Conservation (phyloP, 495 filamentous ascomycete species). For the Usnea hakonensis region DNA sequence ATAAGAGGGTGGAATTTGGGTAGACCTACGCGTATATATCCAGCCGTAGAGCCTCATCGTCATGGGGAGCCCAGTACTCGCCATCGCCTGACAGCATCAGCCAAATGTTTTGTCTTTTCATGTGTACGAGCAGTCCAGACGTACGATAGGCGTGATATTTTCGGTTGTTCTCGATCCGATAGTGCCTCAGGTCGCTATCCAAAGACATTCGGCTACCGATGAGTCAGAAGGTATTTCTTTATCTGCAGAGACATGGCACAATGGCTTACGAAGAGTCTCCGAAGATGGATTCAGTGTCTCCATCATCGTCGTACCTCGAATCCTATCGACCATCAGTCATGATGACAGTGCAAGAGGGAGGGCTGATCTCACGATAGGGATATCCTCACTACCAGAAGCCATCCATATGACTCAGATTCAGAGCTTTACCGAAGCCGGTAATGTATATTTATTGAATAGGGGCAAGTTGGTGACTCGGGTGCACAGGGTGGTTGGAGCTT, state of each 20-base stretch:
- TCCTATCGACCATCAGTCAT: neutral
- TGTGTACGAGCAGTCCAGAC: neutral
- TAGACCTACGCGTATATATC: slow-evolving; percentile 29
- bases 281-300: slow-evolving; percentile 8
- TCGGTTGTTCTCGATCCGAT: slow-evolving; percentile 32
- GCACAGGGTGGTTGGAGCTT: neutral
- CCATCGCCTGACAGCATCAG: slow-evolving; percentile 25
- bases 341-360: neutral
- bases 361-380: slow-evolving; percentile 17
- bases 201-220: slow-evolving; percentile 18
- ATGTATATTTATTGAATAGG: neutral
- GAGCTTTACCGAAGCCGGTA: neutral
- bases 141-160: slow-evolving; percentile 35
- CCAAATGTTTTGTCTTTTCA: neutral
- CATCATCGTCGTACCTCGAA: slow-evolving; percentile 20
- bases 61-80: slow-evolving; percentile 33
- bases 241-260: neutral
- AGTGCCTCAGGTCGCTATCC: slow-evolving; percentile 23
- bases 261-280: slow-evolving; percentile 21
- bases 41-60: slow-evolving; percentile 30
- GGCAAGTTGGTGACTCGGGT: neutral
- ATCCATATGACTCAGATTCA: slow-evolving; percentile 16
- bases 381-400: slow-evolving; percentile 22
- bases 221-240: neutral
- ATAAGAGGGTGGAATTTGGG: neutral